Conservation (phyloP, 225 moss, liverwort and hornwort species). For the Polytrichum formosum region DNA sequence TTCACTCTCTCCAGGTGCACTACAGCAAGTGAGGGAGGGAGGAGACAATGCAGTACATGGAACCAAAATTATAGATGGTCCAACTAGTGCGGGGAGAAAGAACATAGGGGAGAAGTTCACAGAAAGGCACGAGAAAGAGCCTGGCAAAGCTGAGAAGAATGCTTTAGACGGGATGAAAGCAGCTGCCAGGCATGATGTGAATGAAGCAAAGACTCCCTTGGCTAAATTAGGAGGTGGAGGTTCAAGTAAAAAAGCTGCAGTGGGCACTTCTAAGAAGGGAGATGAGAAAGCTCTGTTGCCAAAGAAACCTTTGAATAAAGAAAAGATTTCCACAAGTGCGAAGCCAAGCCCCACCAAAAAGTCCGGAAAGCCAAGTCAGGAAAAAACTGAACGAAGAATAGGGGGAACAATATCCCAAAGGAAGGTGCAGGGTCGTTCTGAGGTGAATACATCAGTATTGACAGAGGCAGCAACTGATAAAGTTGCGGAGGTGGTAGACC, state of each 20-base stretch:
- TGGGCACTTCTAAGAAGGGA: not conserved
- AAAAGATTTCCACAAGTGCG: not conserved
- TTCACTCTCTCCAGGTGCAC: slow-evolving; percentile 1
- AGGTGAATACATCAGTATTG: not conserved
- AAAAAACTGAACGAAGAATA: not conserved
- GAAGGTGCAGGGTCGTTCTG: not conserved
- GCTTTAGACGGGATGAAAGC: not conserved
- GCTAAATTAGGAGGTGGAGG: not conserved
- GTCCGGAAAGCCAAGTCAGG: not conserved
- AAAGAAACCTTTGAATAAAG: not conserved
- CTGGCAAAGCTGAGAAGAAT: no score
- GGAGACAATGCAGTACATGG: not conserved
- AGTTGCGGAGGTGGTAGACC: not conserved
- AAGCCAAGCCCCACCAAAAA: not conserved
- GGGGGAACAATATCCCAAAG: not conserved
- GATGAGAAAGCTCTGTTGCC: not conserved
- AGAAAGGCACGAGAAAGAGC: not conserved
- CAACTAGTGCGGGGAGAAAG: not conserved
- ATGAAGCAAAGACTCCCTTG: not conserved
- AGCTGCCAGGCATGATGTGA: not conserved
- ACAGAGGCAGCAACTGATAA: not conserved
- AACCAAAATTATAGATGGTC: not conserved
- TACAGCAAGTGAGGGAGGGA: not conserved
- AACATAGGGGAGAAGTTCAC: not conserved
- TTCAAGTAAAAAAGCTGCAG: not conserved